These are phyloP conservation scores for Sphagnurus paluster DNA, from an alignment of 1,284 basidiomycete genomes.

Conservation along the genomic window DNA sequence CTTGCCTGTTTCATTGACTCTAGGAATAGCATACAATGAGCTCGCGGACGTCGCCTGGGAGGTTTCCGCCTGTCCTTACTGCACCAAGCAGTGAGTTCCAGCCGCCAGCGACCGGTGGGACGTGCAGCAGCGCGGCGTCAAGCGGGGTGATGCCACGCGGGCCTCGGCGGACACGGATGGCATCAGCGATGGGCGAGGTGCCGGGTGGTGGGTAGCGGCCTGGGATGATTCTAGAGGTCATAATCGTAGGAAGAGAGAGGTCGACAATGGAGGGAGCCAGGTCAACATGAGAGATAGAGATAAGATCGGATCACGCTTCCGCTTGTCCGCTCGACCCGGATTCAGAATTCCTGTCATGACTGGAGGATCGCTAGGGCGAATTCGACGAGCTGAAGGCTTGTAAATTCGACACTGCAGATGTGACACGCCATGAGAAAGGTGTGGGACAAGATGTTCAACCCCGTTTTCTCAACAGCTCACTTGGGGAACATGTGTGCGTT, in stretches of 20 bases:
- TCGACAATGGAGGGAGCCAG: not conserved
- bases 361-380: no score
- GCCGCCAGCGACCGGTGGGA: constrained; percentile 49
- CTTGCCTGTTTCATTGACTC: not conserved
- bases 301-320: no score
- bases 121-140: constrained; percentile 48
- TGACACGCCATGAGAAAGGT: no score
- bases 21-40: constrained; percentile 47
- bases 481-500: no score
- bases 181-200: constrained; percentile 41
- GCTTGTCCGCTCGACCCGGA: no score
- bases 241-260: not conserved
- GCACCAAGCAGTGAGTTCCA: constrained; percentile 52
- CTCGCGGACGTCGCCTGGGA: constrained; percentile 51
- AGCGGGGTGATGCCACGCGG: constrained; percentile 44
- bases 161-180: constrained; percentile 46
- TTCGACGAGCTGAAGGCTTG: no score
- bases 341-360: no score
- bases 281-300: no score
- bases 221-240: constrained; percentile 37
- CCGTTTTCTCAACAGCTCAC: no score
- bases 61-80: constrained; percentile 45
- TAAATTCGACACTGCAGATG: no score
- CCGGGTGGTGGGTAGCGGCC: constrained; percentile 44
- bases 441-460: no score